A percentile compares a stretch with the other conserved stretches of the same genome.
Evolutionary conservation across 78 protist genomes (phyloP).

Genomic region (Dictyostelium capitatum): DNA sequence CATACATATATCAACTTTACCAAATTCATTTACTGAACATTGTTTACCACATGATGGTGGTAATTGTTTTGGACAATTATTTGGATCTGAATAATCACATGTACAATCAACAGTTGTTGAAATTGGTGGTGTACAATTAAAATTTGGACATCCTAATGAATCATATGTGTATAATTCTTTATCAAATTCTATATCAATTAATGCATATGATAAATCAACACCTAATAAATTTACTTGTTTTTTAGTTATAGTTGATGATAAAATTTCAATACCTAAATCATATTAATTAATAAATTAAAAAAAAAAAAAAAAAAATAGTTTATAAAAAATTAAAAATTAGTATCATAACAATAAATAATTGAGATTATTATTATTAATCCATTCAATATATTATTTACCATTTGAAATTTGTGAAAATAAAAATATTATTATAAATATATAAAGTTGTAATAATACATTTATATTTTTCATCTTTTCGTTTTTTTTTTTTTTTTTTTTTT

Average conservation of each 20-base stretch:
- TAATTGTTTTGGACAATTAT: not conserved
- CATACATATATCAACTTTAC: not conserved
- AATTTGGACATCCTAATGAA: slow-evolving; percentile 30
- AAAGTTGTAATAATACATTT: too few relatives aligned
- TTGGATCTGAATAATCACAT: slow-evolving; percentile 34
- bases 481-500: too few relatives aligned
- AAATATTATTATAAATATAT: too few relatives aligned
- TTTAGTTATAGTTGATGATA: not conserved
- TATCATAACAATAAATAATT: too few relatives aligned
- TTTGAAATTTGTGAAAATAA: too few relatives aligned
- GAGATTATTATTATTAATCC: too few relatives aligned
- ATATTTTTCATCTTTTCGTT: too few relatives aligned
- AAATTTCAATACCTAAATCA: not conserved
- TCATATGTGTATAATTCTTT: not conserved
- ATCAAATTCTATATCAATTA: slow-evolving; percentile 54
- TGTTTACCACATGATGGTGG: not conserved
- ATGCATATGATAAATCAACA: slow-evolving; percentile 47
- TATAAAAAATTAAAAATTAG: not conserved
- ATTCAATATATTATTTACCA: too few relatives aligned
- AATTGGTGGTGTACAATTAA: slow-evolving; percentile 4
- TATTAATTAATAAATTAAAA: not conserved
- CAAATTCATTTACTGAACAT: not conserved
- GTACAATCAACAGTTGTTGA: slow-evolving; percentile 6
- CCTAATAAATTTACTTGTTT: slow-evolving; percentile 26
- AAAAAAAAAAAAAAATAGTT: not conserved